A percentile compares a stretch with the other conserved stretches of the same genome.
Evolutionary conservation across 1,284 basidiomycete species (phyloP).

Genomic region (Exobasidium rhododendri): DNA sequence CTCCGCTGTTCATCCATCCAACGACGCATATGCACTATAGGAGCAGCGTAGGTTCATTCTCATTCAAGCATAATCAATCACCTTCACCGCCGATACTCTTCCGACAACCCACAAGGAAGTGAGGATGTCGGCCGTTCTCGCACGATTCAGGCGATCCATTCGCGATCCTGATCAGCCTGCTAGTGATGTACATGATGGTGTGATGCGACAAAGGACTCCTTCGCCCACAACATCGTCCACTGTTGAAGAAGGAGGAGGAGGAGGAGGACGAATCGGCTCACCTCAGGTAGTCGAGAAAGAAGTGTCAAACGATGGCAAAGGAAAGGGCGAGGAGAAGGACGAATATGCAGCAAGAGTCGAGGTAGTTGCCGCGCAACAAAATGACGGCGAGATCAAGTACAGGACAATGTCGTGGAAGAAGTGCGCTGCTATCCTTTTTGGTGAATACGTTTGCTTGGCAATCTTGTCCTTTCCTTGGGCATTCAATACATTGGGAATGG

Average conservation of each 20-base stretch:
- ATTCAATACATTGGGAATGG: conserved; percentile 43
- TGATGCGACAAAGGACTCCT: not conserved
- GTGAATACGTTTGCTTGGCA: conserved; percentile 48
- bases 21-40: not conserved
- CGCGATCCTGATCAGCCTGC: not conserved
- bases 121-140: not conserved
- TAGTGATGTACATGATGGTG: not conserved
- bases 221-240: not conserved
- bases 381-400: conserved; percentile 31
- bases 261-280: too few relatives aligned
- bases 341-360: conserved; percentile 3
- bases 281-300: too few relatives aligned
- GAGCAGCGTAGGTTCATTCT: not conserved
- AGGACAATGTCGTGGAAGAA: conserved; percentile 26
- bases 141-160: not conserved
- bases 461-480: conserved; percentile 45
- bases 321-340: not conserved
- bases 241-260: not conserved
- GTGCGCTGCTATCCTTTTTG: conserved; percentile 26
- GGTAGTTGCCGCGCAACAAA: conserved; percentile 27
- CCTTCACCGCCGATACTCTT: not conserved
- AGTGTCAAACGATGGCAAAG: not conserved
- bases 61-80: not conserved
- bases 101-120: not conserved
- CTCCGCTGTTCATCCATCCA: too few relatives aligned